phyloP scores from a whole-genome alignment of 129 eudicot species.

The Logfia minima region DNA sequence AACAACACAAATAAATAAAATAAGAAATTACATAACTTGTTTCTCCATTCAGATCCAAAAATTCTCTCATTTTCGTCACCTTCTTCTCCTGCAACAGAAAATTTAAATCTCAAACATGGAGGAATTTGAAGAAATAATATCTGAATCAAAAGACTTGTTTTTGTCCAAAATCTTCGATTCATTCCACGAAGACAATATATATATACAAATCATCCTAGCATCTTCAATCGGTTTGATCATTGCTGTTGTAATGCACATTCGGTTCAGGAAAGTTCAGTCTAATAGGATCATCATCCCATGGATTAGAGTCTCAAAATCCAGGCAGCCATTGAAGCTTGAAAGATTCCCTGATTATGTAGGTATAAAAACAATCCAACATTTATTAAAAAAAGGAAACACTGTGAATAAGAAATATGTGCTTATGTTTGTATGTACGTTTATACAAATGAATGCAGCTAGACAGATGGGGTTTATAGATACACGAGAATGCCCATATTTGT shows the following conservation, averaged over 20 bases:
- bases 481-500: constrained; percentile 61
- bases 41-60: constrained; percentile 37
- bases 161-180: constrained; percentile 17
- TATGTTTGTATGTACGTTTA: background rate
- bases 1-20: constrained; percentile 17
- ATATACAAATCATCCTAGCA: constrained; percentile 58
- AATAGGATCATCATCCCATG: constrained; percentile 60
- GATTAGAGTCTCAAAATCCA: constrained; percentile 47
- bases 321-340: constrained; percentile 66
- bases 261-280: constrained; percentile 41
- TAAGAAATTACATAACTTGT: background rate
- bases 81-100: constrained; percentile 26
- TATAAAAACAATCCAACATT: constrained; percentile 40
- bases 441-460: constrained; percentile 59
- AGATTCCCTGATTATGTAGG: constrained; percentile 94
- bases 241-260: constrained; percentile 57
- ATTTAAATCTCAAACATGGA: constrained; percentile 24
- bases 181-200: constrained; percentile 17
- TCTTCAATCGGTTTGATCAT: constrained; percentile 73
- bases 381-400: background rate
- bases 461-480: constrained; percentile 79
- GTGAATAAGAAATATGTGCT: background rate
- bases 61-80: constrained; percentile 9
- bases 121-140: constrained; percentile 25
- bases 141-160: constrained; percentile 16